phyloP scores from a whole-genome alignment of 345 rosid species.

The Gossypium herbaceum region DNA sequence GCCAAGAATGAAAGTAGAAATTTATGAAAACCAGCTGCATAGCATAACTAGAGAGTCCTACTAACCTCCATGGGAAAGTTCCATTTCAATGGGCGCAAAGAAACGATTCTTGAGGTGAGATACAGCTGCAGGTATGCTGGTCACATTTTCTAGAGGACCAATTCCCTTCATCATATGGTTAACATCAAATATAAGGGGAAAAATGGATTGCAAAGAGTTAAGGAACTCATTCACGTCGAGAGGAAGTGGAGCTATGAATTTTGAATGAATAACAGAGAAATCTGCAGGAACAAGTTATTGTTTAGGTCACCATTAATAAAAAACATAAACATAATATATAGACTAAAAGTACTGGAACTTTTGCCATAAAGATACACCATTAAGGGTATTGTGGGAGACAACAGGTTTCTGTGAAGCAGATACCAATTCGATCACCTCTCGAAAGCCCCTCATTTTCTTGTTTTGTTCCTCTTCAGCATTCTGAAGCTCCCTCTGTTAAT shows the following conservation, averaged over 20 bases:
- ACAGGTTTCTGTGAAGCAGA: constrained; percentile 82
- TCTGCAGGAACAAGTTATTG: constrained; percentile 41
- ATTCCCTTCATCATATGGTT: constrained; percentile 59
- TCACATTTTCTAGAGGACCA: constrained; percentile 40
- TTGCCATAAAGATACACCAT: constrained; percentile 50
- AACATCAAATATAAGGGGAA: constrained; percentile 70
- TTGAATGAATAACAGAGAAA: constrained; percentile 68
- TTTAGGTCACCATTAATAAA: constrained; percentile 12
- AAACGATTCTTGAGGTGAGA: constrained; percentile 53
- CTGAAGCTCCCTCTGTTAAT: constrained; percentile 66
- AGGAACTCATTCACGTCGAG: constrained; percentile 54
- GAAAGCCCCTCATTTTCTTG: constrained; percentile 70
- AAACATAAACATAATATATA: constrained; percentile 4
- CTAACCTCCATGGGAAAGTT: constrained; percentile 67
- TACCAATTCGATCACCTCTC: constrained; percentile 88
- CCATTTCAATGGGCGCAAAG: constrained; percentile 56
- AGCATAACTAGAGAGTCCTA: constrained; percentile 23
- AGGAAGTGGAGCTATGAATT: constrained; percentile 77
- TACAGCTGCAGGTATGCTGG: constrained; percentile 46
- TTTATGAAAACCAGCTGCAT: constrained; percentile 35
- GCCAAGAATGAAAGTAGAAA: neutral
- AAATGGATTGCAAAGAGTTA: constrained; percentile 42
- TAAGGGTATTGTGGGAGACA: constrained; percentile 71
- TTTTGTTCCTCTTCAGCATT: constrained; percentile 55
- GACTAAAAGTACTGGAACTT: constrained; percentile 5